Evolutionary conservation across 2,329 filamentous ascomycete genomes (phyloP).

Genomic region (Proliferodiscus dingleyae): DNA sequence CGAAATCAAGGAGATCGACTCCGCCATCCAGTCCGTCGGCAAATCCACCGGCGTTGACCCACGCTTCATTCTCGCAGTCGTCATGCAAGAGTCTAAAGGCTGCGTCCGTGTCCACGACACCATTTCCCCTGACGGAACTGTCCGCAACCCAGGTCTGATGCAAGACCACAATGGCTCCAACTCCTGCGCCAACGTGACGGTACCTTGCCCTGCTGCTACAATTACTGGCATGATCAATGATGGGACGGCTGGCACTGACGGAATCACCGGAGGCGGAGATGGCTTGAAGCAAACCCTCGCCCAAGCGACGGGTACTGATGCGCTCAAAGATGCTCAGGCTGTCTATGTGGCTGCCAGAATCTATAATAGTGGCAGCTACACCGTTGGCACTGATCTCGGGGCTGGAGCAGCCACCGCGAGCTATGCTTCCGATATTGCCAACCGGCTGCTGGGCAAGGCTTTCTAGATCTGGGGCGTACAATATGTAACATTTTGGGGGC

Average conservation of each 20-base stretch:
- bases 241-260: constrained; percentile 31
- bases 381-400: constrained; percentile 26
- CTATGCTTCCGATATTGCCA: constrained; percentile 17
- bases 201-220: constrained; percentile 5
- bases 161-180: constrained; percentile 14
- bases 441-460: constrained; percentile 1
- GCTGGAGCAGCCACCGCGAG: constrained; percentile 10
- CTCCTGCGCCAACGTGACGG: constrained; percentile 1
- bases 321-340: constrained; percentile 21
- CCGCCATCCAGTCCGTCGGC: constrained; percentile 2
- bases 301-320: constrained; percentile 15
- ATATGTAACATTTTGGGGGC: too few species aligned
- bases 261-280: constrained; percentile 20
- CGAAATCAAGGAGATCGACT: constrained; percentile 4
- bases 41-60: constrained; percentile 21
- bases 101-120: constrained; percentile 18
- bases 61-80: constrained; percentile 30
- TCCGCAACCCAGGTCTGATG: constrained; percentile 22
- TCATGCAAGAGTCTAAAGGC: constrained; percentile 31
- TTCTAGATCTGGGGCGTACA: too few species aligned
- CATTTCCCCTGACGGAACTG: not conserved
- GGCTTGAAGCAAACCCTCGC: constrained; percentile 33
- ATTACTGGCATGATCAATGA: constrained; percentile 34
- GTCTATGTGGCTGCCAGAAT: constrained; percentile 34
- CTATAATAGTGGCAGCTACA: constrained; percentile 37